Conservation (phyloP, 305 asterid species). For the Plantago coronopus region DNA sequence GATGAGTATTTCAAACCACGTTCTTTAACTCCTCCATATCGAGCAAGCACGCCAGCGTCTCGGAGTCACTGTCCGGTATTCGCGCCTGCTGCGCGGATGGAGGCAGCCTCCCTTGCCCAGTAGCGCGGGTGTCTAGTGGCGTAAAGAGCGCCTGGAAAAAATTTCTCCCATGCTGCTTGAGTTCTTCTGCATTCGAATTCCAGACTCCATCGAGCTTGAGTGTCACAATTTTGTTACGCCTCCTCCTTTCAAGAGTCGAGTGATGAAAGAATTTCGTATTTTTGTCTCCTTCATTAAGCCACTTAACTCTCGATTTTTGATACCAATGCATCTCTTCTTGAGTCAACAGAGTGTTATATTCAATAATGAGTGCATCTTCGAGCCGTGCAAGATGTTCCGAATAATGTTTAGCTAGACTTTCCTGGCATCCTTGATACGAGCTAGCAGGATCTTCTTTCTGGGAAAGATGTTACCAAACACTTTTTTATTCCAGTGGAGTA, state of each 20-base stretch:
- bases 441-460: not conserved
- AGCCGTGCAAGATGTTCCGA: not conserved
- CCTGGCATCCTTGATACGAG: not conserved
- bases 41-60: not conserved
- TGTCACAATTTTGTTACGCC: not conserved
- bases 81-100: not conserved
- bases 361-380: not conserved
- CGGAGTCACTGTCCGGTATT: not conserved
- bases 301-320: not conserved
- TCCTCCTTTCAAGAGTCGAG: not conserved
- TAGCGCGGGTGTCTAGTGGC: not conserved
- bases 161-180: not conserved
- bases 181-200: not conserved
- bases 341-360: not conserved
- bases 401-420: not conserved
- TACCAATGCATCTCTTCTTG: not conserved
- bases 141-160: not conserved
- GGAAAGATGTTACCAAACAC: not conserved
- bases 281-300: not conserved
- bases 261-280: not conserved
- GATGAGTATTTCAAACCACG: not conserved
- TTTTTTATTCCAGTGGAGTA: not conserved
- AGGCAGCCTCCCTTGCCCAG: not conserved
- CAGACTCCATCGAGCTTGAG: not conserved
- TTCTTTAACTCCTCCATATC: not conserved